phyloP scores from a whole-genome alignment of 2,329 filamentous ascomycete species.

The Aspergillus sp. region DNA sequence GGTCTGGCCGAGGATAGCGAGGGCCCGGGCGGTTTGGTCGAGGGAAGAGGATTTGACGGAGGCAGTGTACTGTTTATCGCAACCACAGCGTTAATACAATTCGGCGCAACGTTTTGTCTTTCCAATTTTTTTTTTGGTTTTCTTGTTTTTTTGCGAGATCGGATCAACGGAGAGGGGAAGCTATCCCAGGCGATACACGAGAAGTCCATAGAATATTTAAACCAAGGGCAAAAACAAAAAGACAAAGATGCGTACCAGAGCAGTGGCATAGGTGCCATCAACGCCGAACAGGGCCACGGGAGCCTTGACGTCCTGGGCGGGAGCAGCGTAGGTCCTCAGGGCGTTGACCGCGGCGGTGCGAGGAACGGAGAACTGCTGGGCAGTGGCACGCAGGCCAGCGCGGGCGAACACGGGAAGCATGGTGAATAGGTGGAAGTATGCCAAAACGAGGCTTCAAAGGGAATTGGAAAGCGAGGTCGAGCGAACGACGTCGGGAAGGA shows the following conservation, averaged over 20 bases:
- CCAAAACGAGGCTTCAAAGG: slow-evolving; percentile 10
- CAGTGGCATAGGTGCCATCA: slow-evolving; percentile 96
- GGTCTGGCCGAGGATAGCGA: slow-evolving; percentile 61
- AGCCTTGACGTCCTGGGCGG: slow-evolving; percentile 63
- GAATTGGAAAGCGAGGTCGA: neutral
- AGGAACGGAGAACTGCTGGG: slow-evolving; percentile 36
- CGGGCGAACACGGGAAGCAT: slow-evolving; percentile 52
- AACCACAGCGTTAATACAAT: too few species aligned
- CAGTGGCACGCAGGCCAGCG: slow-evolving; percentile 49
- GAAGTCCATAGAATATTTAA: neutral
- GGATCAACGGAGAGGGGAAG: slow-evolving; percentile 8
- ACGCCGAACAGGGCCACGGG: slow-evolving; percentile 89
- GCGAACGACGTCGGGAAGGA: slow-evolving; percentile 18
- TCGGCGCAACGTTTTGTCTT: neutral
- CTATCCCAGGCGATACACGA: neutral
- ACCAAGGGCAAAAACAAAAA: slow-evolving; percentile 2
- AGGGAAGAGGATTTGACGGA: slow-evolving; percentile 79
- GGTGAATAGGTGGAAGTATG: slow-evolving; percentile 17
- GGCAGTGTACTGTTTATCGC: slow-evolving; percentile 70
- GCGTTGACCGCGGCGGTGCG: slow-evolving; percentile 34
- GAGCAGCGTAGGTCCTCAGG: slow-evolving; percentile 67
- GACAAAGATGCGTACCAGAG: slow-evolving; percentile 60
- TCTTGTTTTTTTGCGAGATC: slow-evolving; percentile 3
- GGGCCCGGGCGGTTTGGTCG: slow-evolving; percentile 74
- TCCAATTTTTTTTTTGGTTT: slow-evolving; percentile 6